phyloP scores from a whole-genome alignment of 1,284 basidiomycete genomes.

The Lentinus polychrous region DNA sequence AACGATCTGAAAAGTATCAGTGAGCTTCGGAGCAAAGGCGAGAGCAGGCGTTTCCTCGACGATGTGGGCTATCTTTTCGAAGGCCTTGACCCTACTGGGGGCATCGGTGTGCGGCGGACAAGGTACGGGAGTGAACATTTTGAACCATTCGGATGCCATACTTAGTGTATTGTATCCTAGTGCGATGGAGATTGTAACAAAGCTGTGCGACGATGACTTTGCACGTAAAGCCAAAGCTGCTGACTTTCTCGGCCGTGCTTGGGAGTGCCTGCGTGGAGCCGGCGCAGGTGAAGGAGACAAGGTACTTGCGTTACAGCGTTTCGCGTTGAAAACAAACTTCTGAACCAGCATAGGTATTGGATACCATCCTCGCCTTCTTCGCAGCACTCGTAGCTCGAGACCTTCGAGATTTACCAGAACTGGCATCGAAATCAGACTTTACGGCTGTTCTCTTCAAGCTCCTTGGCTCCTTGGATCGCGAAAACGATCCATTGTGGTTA shows the following conservation, averaged over 20 bases:
- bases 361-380: slow-evolving; percentile 52
- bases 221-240: slow-evolving; percentile 65
- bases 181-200: slow-evolving; percentile 66
- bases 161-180: slow-evolving; percentile 33
- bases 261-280: slow-evolving; percentile 53
- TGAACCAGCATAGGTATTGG: slow-evolving; percentile 40
- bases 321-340: neutral
- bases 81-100: slow-evolving; percentile 50
- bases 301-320: slow-evolving; percentile 24
- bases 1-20: slow-evolving; percentile 76
- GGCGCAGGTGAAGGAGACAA: slow-evolving; percentile 57
- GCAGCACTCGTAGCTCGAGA: slow-evolving; percentile 53
- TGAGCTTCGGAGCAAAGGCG: slow-evolving; percentile 72
- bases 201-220: slow-evolving; percentile 69
- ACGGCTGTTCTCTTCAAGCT: slow-evolving; percentile 38
- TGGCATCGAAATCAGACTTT: slow-evolving; percentile 38
- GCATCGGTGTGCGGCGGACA: slow-evolving; percentile 52
- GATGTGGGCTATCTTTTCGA: slow-evolving; percentile 79
- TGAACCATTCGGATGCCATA: slow-evolving; percentile 4
- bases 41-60: slow-evolving; percentile 68
- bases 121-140: slow-evolving; percentile 37
- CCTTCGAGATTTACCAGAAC: slow-evolving; percentile 41
- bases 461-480: slow-evolving; percentile 27
- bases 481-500: slow-evolving; percentile 41
- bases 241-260: slow-evolving; percentile 60